These are phyloP conservation scores for Incumbomyces lentus DNA, from an alignment of 2,329 filamentous ascomycete species.

Conservation along the genomic window DNA sequence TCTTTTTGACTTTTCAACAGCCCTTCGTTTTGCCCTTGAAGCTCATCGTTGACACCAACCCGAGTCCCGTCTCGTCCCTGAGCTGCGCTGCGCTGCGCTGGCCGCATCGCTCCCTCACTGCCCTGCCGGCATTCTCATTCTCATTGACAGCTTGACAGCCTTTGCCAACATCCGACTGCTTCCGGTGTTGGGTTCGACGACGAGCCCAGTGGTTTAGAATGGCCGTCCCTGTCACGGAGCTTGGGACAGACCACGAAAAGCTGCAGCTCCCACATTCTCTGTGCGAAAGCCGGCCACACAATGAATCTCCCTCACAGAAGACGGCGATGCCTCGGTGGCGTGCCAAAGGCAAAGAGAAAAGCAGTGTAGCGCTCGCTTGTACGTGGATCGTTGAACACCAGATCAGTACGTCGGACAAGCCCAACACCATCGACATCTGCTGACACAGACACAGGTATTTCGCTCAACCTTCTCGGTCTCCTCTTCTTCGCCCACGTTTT, in stretches of 20 bases:
- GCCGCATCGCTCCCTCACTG: background rate
- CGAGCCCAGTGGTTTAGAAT: background rate
- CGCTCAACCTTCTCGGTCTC: constrained; percentile 73
- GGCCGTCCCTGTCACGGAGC: background rate
- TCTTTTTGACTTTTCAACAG: background rate
- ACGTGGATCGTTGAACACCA: constrained; percentile 22
- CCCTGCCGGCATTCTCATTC: background rate
- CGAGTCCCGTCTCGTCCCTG: too few species aligned
- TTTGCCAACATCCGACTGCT: background rate
- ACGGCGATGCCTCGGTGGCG: constrained; percentile 20
- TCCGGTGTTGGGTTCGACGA: background rate
- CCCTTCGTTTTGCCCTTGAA: constrained; percentile 1
- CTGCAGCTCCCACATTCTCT: background rate
- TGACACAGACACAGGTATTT: constrained; percentile 51
- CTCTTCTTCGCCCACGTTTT: constrained; percentile 71
- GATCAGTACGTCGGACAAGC: constrained; percentile 17
- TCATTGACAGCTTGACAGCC: background rate
- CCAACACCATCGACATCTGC: background rate
- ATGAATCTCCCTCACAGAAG: constrained; percentile 20
- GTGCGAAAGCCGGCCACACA: constrained; percentile 12
- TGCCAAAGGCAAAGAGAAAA: constrained; percentile 18
- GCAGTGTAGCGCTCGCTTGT: constrained; percentile 18
- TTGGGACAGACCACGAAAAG: constrained; percentile 1
- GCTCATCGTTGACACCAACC: background rate
- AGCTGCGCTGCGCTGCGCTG: too few species aligned